Conservation (phyloP, 2,329 filamentous ascomycete genomes). For the Lachnellula arida region DNA sequence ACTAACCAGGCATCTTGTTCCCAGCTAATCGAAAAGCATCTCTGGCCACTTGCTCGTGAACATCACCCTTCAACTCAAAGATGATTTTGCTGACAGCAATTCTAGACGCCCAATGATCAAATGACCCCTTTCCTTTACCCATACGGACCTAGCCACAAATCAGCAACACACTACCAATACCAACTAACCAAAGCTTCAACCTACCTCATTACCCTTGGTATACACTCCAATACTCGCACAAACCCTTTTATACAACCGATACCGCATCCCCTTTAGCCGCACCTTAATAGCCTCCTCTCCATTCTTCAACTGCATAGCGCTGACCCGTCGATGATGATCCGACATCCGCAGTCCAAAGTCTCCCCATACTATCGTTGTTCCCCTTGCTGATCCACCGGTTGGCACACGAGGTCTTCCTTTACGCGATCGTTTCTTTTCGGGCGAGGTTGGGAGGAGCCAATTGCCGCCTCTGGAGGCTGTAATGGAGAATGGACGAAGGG, state of each 20-base stretch:
- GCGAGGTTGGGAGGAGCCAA: conserved; percentile 78
- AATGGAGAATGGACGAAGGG: conserved; percentile 65
- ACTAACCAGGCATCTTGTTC: conserved; percentile 86
- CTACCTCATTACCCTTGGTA: conserved; percentile 84
- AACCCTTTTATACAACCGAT: conserved; percentile 86
- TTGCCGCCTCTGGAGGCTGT: conserved; percentile 55
- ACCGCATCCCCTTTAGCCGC: conserved; percentile 84
- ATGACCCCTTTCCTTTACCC: conserved; percentile 97
- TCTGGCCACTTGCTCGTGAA: conserved; percentile 91
- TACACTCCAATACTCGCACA: conserved; percentile 93
- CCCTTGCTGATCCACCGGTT: conserved; percentile 85
- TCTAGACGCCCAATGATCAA: conserved; percentile 92
- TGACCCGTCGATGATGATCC: conserved; percentile 89
- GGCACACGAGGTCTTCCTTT: conserved; percentile 85
- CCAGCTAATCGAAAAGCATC: conserved; percentile 93
- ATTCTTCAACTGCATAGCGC: conserved; percentile 78
- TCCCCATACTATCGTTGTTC: conserved; percentile 93
- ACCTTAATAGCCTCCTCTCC: conserved; percentile 92
- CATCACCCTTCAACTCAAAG: conserved; percentile 84
- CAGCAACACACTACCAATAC: background rate
- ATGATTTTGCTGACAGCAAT: conserved; percentile 87
- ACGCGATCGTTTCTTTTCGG: conserved; percentile 79
- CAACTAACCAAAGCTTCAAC: conserved; percentile 19
- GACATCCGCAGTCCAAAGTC: conserved; percentile 92
- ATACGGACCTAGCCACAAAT: conserved; percentile 66